Evolutionary conservation across 176 grass and related monocot genomes (phyloP), one percentile per base, ranked within the genome.

Genomic region (Triticum dicoccoides): DNA sequence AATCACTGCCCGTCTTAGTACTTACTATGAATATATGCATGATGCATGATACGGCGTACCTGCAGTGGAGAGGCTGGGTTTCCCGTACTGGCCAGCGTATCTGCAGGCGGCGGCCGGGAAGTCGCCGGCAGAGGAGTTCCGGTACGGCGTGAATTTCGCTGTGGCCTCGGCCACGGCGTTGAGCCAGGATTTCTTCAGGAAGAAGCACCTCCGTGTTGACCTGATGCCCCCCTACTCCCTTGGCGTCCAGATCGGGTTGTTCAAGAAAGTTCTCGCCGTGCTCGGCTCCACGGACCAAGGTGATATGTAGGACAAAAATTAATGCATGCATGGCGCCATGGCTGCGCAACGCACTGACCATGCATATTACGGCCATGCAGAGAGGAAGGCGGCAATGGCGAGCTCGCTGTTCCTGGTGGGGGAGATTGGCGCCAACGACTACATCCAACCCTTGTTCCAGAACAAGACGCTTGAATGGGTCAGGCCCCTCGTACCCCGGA

Each of bases 81-180:
- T 41, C 39, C 39, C 39, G 39, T 41, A 41, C 39, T 41, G 39
- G 39, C 39, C 39, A 41, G 39, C 39, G 39, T 41, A 41, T 9
- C 39, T 41, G 39, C 39, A 39, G 1, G 94, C 85, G 47, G 13
- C 51, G 15, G 15, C 15, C 51, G 51, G 5, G n/a, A 88, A 86
- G 41, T 54, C 51, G 0, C 51, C 1, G 5, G 15, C 13, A 17
- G 67, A 90, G 56, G 89, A 92, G 61, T 97, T 92, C 78, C 54
- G 59, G 45, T 81, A 90, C 24, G 94, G 94, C 35, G 88, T 86
- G 18, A 97, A 97, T 82, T 97, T 97, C 33, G 94, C 91, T 2
- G 94, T 97, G 58, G 94, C 56, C 3, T 91, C 91, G 61, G 89
- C 80, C 23, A 94, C 94, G 11, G 91, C 94, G 27, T 56, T 97